Evolutionary conservation across 331 rosid species (phyloP).

Genomic region (Malus hybrid): DNA sequence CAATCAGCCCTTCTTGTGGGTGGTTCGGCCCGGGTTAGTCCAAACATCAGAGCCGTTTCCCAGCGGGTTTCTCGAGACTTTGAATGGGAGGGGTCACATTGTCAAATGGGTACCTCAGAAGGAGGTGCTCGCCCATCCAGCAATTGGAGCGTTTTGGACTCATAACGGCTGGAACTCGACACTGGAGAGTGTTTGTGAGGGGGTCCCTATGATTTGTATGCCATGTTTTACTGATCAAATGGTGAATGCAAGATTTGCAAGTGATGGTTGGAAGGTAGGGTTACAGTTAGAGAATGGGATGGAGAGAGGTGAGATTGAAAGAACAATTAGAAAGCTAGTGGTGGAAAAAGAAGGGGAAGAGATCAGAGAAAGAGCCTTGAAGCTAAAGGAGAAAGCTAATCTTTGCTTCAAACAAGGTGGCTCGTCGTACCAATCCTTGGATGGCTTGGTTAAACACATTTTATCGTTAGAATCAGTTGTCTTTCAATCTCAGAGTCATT

Average conservation of each 20-base stretch:
- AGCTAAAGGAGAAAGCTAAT: constrained; percentile 24
- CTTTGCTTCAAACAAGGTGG: constrained; percentile 28
- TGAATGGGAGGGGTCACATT: constrained; percentile 21
- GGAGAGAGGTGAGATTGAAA: constrained; percentile 13
- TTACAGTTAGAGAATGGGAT: constrained; percentile 13
- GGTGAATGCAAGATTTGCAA: constrained; percentile 40
- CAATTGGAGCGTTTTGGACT: constrained; percentile 38
- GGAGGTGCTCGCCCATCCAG: constrained; percentile 25
- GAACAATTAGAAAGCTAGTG: constrained; percentile 16
- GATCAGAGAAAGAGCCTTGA: constrained; percentile 21
- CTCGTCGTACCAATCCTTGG: constrained; percentile 23
- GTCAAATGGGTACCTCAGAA: constrained; percentile 50
- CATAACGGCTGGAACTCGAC: constrained; percentile 52
- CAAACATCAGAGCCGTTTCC: constrained; percentile 15
- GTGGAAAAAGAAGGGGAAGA: constrained; percentile 29
- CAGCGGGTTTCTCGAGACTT: constrained; percentile 17
- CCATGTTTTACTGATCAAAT: constrained; percentile 30
- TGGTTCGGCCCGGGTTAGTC: constrained; percentile 31
- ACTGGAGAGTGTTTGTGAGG: constrained; percentile 39
- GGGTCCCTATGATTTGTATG: constrained; percentile 48
- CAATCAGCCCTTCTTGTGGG: constrained; percentile 32
- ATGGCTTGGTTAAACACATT: constrained; percentile 25
- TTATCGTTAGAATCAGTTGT: constrained; percentile 12
- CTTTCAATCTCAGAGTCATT: not conserved
- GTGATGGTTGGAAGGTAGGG: constrained; percentile 39